These are phyloP conservation scores for Euclidium syriacum DNA, from an alignment of 345 rosid species.

Conservation along the genomic window DNA sequence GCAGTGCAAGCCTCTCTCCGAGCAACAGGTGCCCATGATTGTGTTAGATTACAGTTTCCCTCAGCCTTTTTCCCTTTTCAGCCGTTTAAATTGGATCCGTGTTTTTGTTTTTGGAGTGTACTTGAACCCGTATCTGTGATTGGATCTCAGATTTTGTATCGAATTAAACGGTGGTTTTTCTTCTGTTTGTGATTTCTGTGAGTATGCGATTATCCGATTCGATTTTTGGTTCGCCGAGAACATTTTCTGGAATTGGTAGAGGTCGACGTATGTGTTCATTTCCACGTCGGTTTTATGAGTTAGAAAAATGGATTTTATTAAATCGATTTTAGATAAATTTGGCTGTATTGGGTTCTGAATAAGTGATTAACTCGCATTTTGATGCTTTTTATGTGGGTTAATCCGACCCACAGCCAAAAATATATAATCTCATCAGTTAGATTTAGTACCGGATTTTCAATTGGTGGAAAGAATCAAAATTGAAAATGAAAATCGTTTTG, in stretches of 20 bases:
- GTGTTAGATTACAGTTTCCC: not conserved
- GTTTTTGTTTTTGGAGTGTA: not conserved
- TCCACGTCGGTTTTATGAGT: conserved; percentile 1
- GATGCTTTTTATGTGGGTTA: not conserved
- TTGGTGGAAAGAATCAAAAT: not conserved
- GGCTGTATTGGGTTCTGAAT: not conserved
- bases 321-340: not conserved
- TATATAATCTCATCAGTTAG: not conserved
- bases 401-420: not conserved
- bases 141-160: conserved; percentile 20
- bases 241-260: not conserved
- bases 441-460: not conserved
- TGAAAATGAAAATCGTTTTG: not conserved
- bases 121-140: not conserved
- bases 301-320: not conserved
- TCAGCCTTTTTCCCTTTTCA: not conserved
- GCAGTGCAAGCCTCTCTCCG: conserved; percentile 92
- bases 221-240: not conserved
- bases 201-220: not conserved
- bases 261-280: not conserved
- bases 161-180: not conserved
- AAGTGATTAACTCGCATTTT: not conserved
- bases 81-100: not conserved
- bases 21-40: conserved; percentile 51
- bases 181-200: not conserved